phyloP scores from a whole-genome alignment of 768 basidiomycete species.

The Naganishia antarctica region DNA sequence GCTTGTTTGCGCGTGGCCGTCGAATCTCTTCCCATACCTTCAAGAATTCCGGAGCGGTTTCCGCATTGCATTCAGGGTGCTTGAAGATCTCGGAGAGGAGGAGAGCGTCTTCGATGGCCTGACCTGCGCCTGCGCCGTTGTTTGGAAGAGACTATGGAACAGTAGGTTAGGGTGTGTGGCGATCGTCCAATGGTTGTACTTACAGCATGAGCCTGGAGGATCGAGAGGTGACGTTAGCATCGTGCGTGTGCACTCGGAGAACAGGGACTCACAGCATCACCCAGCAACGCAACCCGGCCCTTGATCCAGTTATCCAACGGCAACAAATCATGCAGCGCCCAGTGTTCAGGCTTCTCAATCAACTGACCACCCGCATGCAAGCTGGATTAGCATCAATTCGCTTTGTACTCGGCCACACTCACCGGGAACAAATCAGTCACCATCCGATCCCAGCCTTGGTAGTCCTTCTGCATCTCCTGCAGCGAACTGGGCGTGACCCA shows the following conservation, averaged over 20 bases:
- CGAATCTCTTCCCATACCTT: slow-evolving; percentile 14
- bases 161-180: neutral
- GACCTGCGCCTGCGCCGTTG: slow-evolving; percentile 18
- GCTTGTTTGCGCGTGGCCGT: slow-evolving; percentile 5
- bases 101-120: slow-evolving; percentile 21
- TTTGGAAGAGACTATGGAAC: neutral
- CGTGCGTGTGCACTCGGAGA: neutral
- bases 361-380: neutral
- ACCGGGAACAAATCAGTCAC: slow-evolving; percentile 1
- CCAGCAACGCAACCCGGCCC: neutral
- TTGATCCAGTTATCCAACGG: slow-evolving; percentile 4
- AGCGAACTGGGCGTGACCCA: slow-evolving; percentile 10
- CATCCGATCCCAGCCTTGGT: slow-evolving; percentile 12
- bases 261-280: slow-evolving; percentile 1
- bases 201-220: slow-evolving; percentile 6
- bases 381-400: neutral
- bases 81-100: slow-evolving; percentile 12
- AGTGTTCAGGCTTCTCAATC: slow-evolving; percentile 19
- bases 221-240: neutral
- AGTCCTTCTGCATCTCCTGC: slow-evolving; percentile 10
- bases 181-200: neutral
- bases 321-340: slow-evolving; percentile 16
- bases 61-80: neutral
- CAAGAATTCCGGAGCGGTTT: neutral
- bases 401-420: neutral